Conservation (phyloP, 805 yeast genomes). For the Myxozyma sirexii region DNA sequence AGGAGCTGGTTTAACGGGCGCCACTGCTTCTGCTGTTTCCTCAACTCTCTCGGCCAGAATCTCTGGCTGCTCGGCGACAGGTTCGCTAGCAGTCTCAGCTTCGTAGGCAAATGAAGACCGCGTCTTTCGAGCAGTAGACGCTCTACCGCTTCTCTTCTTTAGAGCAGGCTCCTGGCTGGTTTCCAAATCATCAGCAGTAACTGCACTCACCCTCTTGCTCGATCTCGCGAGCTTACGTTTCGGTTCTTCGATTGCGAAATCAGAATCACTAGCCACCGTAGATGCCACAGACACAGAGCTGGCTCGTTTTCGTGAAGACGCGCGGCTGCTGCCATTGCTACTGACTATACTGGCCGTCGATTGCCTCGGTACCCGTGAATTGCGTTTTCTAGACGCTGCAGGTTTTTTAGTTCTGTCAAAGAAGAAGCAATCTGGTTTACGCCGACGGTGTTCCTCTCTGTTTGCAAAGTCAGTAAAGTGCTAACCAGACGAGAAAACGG, state of each 20-base stretch:
- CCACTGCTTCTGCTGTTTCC: not conserved
- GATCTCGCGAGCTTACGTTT: constrained; percentile 15
- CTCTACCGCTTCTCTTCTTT: not conserved
- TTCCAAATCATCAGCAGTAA: not conserved
- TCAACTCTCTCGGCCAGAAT: not conserved
- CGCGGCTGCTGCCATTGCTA: not conserved
- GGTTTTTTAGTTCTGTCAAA: constrained; percentile 37
- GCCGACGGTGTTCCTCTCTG: constrained; percentile 54
- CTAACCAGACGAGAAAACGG: not conserved
- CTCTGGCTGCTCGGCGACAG: not conserved
- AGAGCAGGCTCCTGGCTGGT: not conserved
- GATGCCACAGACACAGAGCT: constrained; percentile 16
- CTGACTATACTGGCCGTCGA: constrained; percentile 5
- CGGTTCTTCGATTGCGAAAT: constrained; percentile 13
- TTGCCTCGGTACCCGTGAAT: constrained; percentile 18
- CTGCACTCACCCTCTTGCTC: constrained; percentile 12
- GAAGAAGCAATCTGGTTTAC: constrained; percentile 50
- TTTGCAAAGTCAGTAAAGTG: not conserved
- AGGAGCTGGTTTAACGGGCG: not conserved
- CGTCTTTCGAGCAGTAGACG: not conserved
- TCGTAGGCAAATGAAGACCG: not conserved
- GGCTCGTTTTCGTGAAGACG: constrained; percentile 16
- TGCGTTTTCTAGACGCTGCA: constrained; percentile 5
- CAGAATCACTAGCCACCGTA: constrained; percentile 9
- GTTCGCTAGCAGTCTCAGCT: not conserved